A percentile compares a stretch with the other conserved stretches of the same genome.
Evolutionary conservation across 768 basidiomycete species (phyloP).

Genomic region (Agaricus sinodeliciosus): DNA sequence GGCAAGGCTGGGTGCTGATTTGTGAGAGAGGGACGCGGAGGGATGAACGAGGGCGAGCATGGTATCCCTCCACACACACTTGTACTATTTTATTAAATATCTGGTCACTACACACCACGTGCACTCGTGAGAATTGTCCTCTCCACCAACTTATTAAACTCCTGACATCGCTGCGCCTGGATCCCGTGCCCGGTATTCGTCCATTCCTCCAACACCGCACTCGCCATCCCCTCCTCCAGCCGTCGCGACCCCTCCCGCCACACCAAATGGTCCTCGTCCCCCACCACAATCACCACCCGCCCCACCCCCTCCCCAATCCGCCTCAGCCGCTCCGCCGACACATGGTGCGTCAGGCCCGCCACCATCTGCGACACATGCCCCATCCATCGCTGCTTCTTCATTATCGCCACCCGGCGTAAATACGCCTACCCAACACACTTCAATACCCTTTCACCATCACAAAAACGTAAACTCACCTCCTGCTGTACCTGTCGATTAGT

Average conservation of each 20-base stretch:
- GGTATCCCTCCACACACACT: too few species aligned
- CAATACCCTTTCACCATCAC: constrained; percentile 4
- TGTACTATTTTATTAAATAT: background rate
- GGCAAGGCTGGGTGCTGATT: constrained; percentile 11
- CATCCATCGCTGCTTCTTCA: constrained; percentile 50
- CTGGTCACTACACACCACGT: background rate
- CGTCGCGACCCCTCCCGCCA: constrained; percentile 46
- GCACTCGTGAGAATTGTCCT: constrained; percentile 31
- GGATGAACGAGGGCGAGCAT: constrained; percentile 51
- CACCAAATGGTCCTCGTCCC: constrained; percentile 59
- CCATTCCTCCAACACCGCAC: too few species aligned
- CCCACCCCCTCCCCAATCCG: constrained; percentile 50
- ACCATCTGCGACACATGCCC: constrained; percentile 71
- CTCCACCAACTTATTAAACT: constrained; percentile 54
- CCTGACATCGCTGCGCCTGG: constrained; percentile 36
- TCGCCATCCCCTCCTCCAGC: constrained; percentile 48
- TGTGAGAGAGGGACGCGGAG: constrained; percentile 16
- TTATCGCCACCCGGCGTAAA: constrained; percentile 38
- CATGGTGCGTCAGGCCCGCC: constrained; percentile 59
- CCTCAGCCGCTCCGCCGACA: constrained; percentile 40
- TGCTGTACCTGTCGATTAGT: constrained; percentile 60
- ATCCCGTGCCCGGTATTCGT: constrained; percentile 46
- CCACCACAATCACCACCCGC: constrained; percentile 63
- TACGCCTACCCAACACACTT: constrained; percentile 30
- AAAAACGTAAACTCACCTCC: constrained; percentile 30